phyloP scores from a whole-genome alignment of 352 stramenopile genomes.

The Phytophthora agathidicida region DNA sequence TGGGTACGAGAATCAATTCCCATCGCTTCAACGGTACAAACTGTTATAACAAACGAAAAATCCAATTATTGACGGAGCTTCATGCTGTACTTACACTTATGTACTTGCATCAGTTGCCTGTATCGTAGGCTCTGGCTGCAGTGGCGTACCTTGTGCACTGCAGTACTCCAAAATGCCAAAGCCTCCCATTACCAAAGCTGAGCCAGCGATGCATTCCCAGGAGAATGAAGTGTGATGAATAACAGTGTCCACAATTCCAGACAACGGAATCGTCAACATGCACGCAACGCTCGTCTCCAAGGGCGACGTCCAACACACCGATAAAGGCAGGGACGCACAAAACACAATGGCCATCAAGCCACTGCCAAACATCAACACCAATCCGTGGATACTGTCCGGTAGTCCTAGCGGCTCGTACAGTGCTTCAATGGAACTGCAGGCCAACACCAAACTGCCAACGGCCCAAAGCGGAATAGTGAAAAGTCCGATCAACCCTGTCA shows the following conservation, averaged over 20 bases:
- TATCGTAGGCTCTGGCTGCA: not conserved
- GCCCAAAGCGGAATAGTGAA: slow-evolving; percentile 57
- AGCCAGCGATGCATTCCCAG: slow-evolving; percentile 49
- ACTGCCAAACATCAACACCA: slow-evolving; percentile 41
- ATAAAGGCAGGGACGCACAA: slow-evolving; percentile 48
- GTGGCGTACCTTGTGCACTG: not conserved
- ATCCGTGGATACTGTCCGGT: slow-evolving; percentile 30
- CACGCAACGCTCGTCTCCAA: slow-evolving; percentile 62
- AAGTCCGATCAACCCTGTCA: slow-evolving; percentile 52
- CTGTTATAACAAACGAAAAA: too few species aligned
- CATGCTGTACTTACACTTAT: too few species aligned
- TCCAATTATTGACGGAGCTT: too few species aligned
- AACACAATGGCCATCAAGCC: slow-evolving; percentile 45
- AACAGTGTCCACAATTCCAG: slow-evolving; percentile 44
- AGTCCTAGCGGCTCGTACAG: slow-evolving; percentile 53
- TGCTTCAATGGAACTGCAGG: slow-evolving; percentile 36
- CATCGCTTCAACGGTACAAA: too few species aligned
- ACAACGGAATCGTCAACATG: slow-evolving; percentile 67
- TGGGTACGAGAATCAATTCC: too few species aligned
- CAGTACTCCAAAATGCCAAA: slow-evolving; percentile 51
- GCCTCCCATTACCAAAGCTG: slow-evolving; percentile 53
- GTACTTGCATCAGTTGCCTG: not conserved
- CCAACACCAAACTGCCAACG: slow-evolving; percentile 40
- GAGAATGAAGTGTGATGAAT: slow-evolving; percentile 53
- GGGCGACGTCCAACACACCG: slow-evolving; percentile 59